Evolutionary conservation across 805 yeast genomes (phyloP), one percentile per base, ranked within the genome.

Genomic region (Myxozyma monticola): DNA sequence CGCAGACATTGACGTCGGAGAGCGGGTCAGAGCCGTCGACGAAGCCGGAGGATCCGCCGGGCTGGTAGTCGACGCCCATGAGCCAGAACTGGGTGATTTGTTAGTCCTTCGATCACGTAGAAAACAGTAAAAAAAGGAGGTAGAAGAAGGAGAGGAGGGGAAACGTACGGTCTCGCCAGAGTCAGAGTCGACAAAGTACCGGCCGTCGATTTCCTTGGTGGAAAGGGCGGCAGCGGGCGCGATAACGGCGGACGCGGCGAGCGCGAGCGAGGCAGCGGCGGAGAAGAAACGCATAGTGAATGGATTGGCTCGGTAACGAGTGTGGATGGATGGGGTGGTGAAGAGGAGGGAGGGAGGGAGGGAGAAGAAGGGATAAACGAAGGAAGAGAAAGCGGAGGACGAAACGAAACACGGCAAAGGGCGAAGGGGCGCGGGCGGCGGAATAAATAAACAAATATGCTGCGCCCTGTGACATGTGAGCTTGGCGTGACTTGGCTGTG

Each of bases 31-130:
- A 39, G 29, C 57, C 59, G 18, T 37, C 45, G 28, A 52, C 57
- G 38, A 53, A 71, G 0, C 83, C 90, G 0, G 96, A 83, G 0
- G 96, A 83, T 0, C 97, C 98, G 8, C 97, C 97, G 0, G 97
- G 97, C 64, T 91, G 97, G 65, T 90, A 90, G 67, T 91, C 98
- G 1, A 91, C 85, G 17, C 98, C 98, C 67, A 79, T 83, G 31
- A 90, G 76, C 60, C 76, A 83, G 64, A 91, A 90, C 81, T 82
- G 44, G 31, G n/a, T n/a, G n/a, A n/a, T n/a, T n/a, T n/a, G n/a
- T n/a, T n/a, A n/a, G n/a, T n/a, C n/a, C n/a, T n/a, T n/a, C n/a
- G n/a, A n/a, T n/a, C n/a, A n/a, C n/a, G n/a, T n/a, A n/a, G n/a
- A n/a, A n/a, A n/a, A n/a, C n/a, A n/a, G n/a, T n/a, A n/a, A n/a